phyloP scores from a whole-genome alignment of 225 moss, liverwort and hornwort genomes.

The Marchantia polymorpha region DNA sequence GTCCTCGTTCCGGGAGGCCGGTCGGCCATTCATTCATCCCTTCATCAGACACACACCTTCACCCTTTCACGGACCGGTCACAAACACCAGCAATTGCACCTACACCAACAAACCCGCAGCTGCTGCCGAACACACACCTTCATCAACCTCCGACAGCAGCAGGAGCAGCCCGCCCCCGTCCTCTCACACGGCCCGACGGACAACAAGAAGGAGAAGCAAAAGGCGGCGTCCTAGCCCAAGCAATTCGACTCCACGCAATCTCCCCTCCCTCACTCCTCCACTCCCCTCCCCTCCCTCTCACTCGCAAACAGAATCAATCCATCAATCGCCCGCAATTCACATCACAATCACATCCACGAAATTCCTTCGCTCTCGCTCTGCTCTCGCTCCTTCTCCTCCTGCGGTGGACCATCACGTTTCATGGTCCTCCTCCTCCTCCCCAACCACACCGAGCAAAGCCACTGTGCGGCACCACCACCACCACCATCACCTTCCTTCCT shows the following conservation, averaged over 20 bases:
- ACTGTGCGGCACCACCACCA: background rate
- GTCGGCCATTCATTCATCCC: background rate
- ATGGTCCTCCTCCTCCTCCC: background rate
- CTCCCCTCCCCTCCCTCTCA: too few species aligned
- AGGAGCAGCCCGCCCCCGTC: background rate
- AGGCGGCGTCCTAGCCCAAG: background rate
- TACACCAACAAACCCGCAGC: background rate
- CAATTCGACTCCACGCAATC: background rate
- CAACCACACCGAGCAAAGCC: background rate
- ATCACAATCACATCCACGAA: background rate
- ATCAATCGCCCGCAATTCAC: background rate
- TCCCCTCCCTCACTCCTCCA: too few species aligned
- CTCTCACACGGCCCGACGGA: background rate
- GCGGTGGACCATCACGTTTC: slow-evolving; percentile 4
- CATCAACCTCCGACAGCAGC: background rate
- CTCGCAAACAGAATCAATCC: background rate
- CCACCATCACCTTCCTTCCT: too few species aligned
- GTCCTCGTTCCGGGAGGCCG: background rate
- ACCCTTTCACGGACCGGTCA: background rate
- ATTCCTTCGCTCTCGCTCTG: background rate
- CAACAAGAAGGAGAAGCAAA: background rate
- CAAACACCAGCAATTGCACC: background rate
- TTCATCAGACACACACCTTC: too few species aligned
- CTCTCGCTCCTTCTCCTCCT: background rate
- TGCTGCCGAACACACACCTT: slow-evolving; percentile 2